Conservation (phyloP, 129 eudicot genomes). For the Centrapalus pauciflorus region DNA sequence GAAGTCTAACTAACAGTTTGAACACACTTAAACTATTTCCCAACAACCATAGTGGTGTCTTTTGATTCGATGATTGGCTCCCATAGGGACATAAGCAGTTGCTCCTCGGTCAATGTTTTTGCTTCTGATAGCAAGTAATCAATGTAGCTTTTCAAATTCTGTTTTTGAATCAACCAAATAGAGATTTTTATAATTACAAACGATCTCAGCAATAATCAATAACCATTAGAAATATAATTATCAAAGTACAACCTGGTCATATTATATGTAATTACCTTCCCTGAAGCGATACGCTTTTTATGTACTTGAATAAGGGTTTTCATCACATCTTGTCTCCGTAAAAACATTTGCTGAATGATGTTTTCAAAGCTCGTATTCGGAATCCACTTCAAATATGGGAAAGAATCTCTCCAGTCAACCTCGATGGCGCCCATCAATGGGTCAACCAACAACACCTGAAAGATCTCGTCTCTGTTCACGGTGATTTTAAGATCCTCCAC, state of each 20-base stretch:
- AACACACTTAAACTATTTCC: too few relatives aligned
- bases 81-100: conserved; percentile 52
- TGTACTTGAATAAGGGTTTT: conserved; percentile 48
- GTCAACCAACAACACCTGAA: conserved; percentile 46
- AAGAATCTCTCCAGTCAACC: conserved; percentile 78
- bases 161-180: conserved; percentile 3
- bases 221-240: background rate
- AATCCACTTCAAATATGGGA: conserved; percentile 64
- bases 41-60: conserved; percentile 66
- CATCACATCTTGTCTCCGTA: conserved; percentile 54
- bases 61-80: conserved; percentile 64
- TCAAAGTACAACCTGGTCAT: too few relatives aligned
- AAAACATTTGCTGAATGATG: conserved; percentile 35
- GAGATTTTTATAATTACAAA: background rate
- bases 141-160: conserved; percentile 49
- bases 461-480: conserved; percentile 46
- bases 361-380: conserved; percentile 51
- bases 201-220: background rate
- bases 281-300: conserved; percentile 34
- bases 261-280: conserved; percentile 53
- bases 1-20: too few relatives aligned
- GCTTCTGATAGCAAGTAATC: conserved; percentile 52
- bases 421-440: conserved; percentile 67
- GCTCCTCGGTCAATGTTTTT: conserved; percentile 33
- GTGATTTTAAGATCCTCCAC: conserved; percentile 54